phyloP scores from a whole-genome alignment of 768 basidiomycete genomes.

The Termitomyces sp. region DNA sequence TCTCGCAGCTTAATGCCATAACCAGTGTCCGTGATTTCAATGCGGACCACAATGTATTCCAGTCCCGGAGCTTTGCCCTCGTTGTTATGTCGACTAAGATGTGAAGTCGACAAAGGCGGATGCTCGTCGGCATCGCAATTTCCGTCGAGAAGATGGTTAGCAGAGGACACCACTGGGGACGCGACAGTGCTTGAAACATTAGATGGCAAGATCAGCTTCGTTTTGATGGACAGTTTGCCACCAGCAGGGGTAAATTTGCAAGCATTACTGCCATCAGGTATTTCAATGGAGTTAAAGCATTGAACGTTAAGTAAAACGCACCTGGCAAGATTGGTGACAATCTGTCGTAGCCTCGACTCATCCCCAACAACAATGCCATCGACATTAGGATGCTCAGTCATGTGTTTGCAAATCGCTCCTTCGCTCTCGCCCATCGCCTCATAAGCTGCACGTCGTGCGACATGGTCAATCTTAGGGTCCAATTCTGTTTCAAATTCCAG shows the following conservation, averaged over 20 bases:
- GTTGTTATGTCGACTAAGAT: slow-evolving; percentile 49
- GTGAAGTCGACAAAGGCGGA: slow-evolving; percentile 30
- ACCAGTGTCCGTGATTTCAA: slow-evolving; percentile 78
- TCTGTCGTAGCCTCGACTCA: slow-evolving; percentile 75
- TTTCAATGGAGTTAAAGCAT: neutral
- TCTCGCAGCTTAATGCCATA: slow-evolving; percentile 48
- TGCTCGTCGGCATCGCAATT: slow-evolving; percentile 19
- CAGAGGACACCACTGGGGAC: neutral
- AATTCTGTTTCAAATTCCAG: slow-evolving; percentile 65
- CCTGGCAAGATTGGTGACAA: slow-evolving; percentile 84
- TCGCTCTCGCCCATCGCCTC: slow-evolving; percentile 51
- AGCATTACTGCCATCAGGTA: slow-evolving; percentile 49
- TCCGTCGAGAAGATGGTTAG: neutral
- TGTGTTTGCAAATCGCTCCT: slow-evolving; percentile 33
- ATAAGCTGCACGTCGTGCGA: slow-evolving; percentile 56
- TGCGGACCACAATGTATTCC: slow-evolving; percentile 75
- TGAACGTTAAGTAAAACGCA: slow-evolving; percentile 11
- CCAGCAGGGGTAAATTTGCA: slow-evolving; percentile 76
- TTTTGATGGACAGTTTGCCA: slow-evolving; percentile 62
- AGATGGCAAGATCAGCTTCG: slow-evolving; percentile 46
- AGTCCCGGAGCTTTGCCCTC: slow-evolving; percentile 33
- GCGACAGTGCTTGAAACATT: neutral
- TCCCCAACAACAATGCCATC: slow-evolving; percentile 79
- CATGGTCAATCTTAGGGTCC: slow-evolving; percentile 63
- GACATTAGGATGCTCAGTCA: slow-evolving; percentile 41